Evolutionary conservation across 2,329 filamentous ascomycete species (phyloP), one percentile per base, ranked within the genome.

Genomic region (Escovopsis sp.): DNA sequence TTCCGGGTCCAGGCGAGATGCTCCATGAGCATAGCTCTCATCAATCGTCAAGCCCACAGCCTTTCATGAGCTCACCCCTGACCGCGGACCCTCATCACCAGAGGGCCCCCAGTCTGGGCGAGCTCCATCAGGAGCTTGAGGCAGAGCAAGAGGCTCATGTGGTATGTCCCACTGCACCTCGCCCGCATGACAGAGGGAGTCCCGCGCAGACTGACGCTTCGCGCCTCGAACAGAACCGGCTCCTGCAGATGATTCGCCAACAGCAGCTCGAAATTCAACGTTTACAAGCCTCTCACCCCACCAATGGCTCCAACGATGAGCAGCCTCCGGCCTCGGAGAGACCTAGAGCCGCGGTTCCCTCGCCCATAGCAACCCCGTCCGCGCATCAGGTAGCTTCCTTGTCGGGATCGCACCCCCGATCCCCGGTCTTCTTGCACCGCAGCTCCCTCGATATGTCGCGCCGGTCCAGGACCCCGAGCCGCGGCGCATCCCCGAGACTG

Each of bases 141-240:
- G 81, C 78, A 41, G 82, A 87, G 61, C 81, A 86, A 56, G 82
- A 87, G 54, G 79, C 76, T 20, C 81, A 86, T 60, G 82, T 87
- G 48, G 77, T 81, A 64, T 29, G 27, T 29, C 11, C 27, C 11
- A 29, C 27, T 9, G 7, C 7, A 8, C 27, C 27, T 29, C 8
- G 27, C 8, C 27, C 27, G 27, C 27, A 29, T 39, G 73, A 30
- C 7, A 31, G 14, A 14, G 12, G 14, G n/a, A 38, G 24, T n/a
- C 25, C 31, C 11, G 13, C 9, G 31, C 33, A n/a, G 6, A 15
- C 13, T 8, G 32, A 27, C 9, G 2, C 37, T 12, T 25, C 49
- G 54, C 37, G 53, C 44, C 2, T 13, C 8, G 24, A 7, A 7
- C 48, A 81, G 77, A 88, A 88, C 55, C 77, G 84, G 10, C 71